phyloP scores from a whole-genome alignment of 306 rosid genomes.

The Luffa acutangula region DNA sequence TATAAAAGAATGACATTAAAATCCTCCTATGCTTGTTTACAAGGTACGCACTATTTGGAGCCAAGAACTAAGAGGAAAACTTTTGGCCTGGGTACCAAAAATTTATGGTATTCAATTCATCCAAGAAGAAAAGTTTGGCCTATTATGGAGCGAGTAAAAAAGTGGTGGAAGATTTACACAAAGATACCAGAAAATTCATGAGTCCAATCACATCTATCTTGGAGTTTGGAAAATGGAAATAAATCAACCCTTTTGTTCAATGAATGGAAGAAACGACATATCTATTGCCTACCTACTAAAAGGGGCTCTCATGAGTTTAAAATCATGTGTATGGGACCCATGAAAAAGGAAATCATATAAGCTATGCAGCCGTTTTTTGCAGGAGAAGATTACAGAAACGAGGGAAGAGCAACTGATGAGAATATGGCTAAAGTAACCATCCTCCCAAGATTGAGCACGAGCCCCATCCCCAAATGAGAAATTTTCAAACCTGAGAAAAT shows the following conservation, averaged over 20 bases:
- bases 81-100: background rate
- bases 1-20: background rate
- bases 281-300: background rate
- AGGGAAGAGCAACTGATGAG: background rate
- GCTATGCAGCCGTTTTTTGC: background rate
- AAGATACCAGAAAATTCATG: too few relatives aligned
- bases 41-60: background rate
- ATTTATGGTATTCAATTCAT: background rate
- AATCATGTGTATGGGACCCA: background rate
- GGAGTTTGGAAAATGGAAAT: background rate
- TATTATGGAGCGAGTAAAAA: too few relatives aligned
- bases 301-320: background rate
- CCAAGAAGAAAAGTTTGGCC: background rate
- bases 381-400: background rate
- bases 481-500: background rate
- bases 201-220: background rate
- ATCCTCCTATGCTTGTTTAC: background rate
- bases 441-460: background rate
- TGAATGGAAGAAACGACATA: background rate
- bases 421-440: background rate
- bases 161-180: background rate
- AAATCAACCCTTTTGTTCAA: background rate
- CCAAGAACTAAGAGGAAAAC: background rate
- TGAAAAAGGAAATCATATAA: background rate
- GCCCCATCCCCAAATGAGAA: background rate